Evolutionary conservation across 345 rosid species (phyloP), one percentile per base, ranked within the genome.

Genomic region (Leavenworthia alabamica): DNA sequence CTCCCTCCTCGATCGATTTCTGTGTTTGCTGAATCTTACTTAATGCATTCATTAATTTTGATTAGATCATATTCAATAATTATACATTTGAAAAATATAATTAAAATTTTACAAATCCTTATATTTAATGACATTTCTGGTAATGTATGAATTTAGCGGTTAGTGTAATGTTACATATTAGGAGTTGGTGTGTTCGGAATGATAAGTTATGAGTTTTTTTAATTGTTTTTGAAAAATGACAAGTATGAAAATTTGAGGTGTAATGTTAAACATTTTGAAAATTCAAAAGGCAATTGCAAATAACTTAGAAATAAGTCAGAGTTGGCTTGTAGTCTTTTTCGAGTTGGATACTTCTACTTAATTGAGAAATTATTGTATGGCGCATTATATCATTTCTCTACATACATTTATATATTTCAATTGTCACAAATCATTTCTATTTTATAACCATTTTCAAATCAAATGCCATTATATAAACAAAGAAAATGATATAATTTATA

Each of bases 291-390:
- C 8, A 24, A 0, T 24, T 26, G 12, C 4, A 17, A 49, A 11
- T 13, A 42, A 62, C 14, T 12, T 16, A 16, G 29, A 49, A n/a
- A n/a, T n/a, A n/a, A n/a, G 71, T 66, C 64, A 56, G 49, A 26
- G 9, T 66, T 66, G 63, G 56, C 56, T 24, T 56, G 55, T 15
- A 45, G 62, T 65, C 55, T 44, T 20, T 69, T 69, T 61, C 17
- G 32, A 12, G 41, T 53, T 70, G 68, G 63, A 54, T 61, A 70
- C 68, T 70, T 61, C 62, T 36, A 35, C 67, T 61, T 35, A 1
- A 35, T 35, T 54, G 62, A 29, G n/a, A 17, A 47, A 68, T 68
- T 68, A 52, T 60, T n/a, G n/a, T n/a, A n/a, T n/a, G n/a, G n/a
- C n/a, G n/a, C n/a, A n/a, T n/a, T n/a, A n/a, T n/a, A n/a, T n/a